Evolutionary conservation across 345 rosid species (phyloP), one percentile per base, ranked within the genome.

Genomic region (Eucalyptus urophylla): DNA sequence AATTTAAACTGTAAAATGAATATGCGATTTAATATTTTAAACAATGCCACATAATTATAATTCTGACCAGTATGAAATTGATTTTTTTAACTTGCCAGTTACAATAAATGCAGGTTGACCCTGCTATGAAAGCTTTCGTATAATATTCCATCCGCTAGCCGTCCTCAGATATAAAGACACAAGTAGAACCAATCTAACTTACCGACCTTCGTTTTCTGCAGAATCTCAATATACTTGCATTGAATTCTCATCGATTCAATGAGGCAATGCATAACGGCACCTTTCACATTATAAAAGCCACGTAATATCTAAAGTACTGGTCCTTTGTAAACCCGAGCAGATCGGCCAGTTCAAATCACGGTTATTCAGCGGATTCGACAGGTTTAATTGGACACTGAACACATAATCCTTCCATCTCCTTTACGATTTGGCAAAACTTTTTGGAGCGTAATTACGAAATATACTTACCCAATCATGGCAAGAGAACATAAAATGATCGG

Each of bases 401-500:
- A 17, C 44, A 72, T 72, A 17, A 21, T 21, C 81, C 45, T 72
- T 72, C 25, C 11, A 33, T 17, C 81, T 37, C 45, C 45, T 3
- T 25, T 24, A 21, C 7, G 49, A 49, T 29, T 72, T 49, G 44
- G 43, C 11, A 33, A 29, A 60, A 47, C 25, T 0, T 44, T 60
- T 10, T 13, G 0, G 40, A 44, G n/a, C 24, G 0, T 58, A 15
- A 24, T 62, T n/a, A 87, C 31, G 6, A 40, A 21, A 76, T 11
- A 44, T 72, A 47, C 81, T 58, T 58, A 90, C 91, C 91, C 89
- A 90, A 86, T 90, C 91, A 40, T 90, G 91, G 6, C 91, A 90
- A 49, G 91, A 40, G n/a, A 90, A 45, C 88, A 94, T 88, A 58
- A 95, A 94, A 90, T 95, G 97, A 56, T 95, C 96, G 11, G 95